Evolutionary conservation across 2,329 filamentous ascomycete species (phyloP), one percentile per base, ranked within the genome.

Genomic region (Ophiostoma fasciatum): DNA sequence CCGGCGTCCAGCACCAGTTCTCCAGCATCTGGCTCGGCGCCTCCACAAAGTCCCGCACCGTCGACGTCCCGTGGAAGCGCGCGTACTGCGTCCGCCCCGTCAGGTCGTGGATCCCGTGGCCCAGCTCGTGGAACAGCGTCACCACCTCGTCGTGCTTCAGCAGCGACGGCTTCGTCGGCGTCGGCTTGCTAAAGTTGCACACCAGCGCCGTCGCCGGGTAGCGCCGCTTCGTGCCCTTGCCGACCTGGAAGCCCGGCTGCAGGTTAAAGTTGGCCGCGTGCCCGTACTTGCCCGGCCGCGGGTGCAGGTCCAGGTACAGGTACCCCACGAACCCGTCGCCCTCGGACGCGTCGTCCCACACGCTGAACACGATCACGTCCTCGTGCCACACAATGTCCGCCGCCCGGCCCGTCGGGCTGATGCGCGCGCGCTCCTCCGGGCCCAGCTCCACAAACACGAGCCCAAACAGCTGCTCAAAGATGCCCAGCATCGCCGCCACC

Each of bases 251-350:
- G 18, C 79, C 79, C 1, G 81, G 79, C 56, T 83, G 75, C 2
- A 90, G 57, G 55, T 77, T 82, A 62, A 90, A 88, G 62, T 88
- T 88, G 49, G 82, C 82, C 6, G 82, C 82, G 50, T 88, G 82
- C 13, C 79, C 77, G 53, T 88, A 88, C 56, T 90, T 90, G 55
- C 83, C 82, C 47, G 75, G 74, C 26, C 82, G 71, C 2, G 82
- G 82, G 55, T 83, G 79, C 15, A 88, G 66, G 55, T 90, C 82
- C 12, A 90, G 69, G 55, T 88, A 88, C 19, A 90, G 66, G 52
- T 88, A 90, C 28, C 82, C 82, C 7, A 82, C 76, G 49, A 90
- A 90, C 25, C 64, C 72, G 33, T 68, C 64, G 13, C 81, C 82
- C 46, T 80, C 75, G 2, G 64, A 66, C 41, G 74, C 70, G 43